Evolutionary conservation across 495 filamentous ascomycete genomes (phyloP).

Genomic region (Astrothelium subdiscretum): DNA sequence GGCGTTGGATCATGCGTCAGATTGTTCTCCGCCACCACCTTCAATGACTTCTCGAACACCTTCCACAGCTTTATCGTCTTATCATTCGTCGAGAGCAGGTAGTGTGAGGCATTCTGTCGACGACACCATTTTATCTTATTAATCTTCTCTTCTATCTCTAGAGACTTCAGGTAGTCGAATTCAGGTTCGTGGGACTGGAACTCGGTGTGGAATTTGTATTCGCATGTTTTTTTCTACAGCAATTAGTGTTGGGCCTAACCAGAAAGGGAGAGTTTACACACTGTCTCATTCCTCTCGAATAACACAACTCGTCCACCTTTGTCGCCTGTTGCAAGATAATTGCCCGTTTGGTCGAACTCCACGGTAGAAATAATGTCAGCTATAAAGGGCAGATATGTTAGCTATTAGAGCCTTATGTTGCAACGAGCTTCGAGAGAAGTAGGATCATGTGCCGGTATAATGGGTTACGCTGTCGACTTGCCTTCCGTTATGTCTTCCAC

Average conservation of each 20-base stretch:
- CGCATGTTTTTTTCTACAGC: slow-evolving; percentile 98
- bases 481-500: slow-evolving; percentile 99
- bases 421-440: neutral
- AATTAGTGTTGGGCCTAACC: neutral
- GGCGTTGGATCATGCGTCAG: slow-evolving; percentile 89
- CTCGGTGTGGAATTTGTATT: slow-evolving; percentile 99
- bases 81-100: slow-evolving; percentile 95
- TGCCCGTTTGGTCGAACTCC: slow-evolving; percentile 97
- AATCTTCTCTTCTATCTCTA: slow-evolving; percentile 99
- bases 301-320: slow-evolving; percentile 94
- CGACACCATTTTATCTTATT: slow-evolving; percentile 99
- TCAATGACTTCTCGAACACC: slow-evolving; percentile 97
- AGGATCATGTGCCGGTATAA: too few species aligned
- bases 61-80: slow-evolving; percentile 99
- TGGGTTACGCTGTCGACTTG: slow-evolving; percentile 33
- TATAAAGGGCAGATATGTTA: slow-evolving; percentile 24
- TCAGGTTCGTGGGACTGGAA: slow-evolving; percentile 99
- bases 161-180: slow-evolving; percentile 97
- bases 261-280: slow-evolving; percentile 34
- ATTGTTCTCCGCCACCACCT: slow-evolving; percentile 98
- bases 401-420: too few species aligned
- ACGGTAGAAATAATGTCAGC: slow-evolving; percentile 99
- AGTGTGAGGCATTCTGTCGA: slow-evolving; percentile 95
- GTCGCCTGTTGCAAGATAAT: slow-evolving; percentile 95
- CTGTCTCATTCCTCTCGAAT: slow-evolving; percentile 96